phyloP scores from a whole-genome alignment of 78 protist species.

The Trichosphaerium sp. region DNA sequence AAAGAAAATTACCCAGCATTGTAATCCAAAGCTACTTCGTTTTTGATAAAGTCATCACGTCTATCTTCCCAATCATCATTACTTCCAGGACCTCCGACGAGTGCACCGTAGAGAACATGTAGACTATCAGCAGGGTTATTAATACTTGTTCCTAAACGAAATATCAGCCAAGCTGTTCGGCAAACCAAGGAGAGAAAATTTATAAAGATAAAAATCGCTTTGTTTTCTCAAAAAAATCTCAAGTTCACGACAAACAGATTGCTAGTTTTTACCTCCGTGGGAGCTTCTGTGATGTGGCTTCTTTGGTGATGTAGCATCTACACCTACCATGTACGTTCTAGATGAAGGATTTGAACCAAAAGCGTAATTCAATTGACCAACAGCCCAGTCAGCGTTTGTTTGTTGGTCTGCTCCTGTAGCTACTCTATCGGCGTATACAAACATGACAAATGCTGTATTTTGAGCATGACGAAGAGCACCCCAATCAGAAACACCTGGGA shows the following conservation, averaged over 20 bases:
- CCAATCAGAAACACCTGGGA: slow-evolving; percentile 17
- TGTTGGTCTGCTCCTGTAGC: background rate
- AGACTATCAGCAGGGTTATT: slow-evolving; percentile 18
- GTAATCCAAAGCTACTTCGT: slow-evolving; percentile 42
- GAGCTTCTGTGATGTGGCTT: slow-evolving; percentile 44
- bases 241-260: too few species aligned
- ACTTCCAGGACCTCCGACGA: slow-evolving; percentile 32
- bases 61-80: slow-evolving; percentile 12
- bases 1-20: slow-evolving; percentile 35
- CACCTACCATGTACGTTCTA: slow-evolving; percentile 24
- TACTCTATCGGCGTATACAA: background rate
- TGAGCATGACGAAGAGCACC: slow-evolving; percentile 33
- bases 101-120: slow-evolving; percentile 22
- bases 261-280: slow-evolving; percentile 16
- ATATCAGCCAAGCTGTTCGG: too few species aligned
- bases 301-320: slow-evolving; percentile 21
- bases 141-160: too few species aligned
- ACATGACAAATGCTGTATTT: slow-evolving; percentile 11
- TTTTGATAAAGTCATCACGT: slow-evolving; percentile 11
- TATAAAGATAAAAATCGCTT: too few species aligned
- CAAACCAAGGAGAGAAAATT: too few species aligned
- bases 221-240: too few species aligned
- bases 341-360: slow-evolving; percentile 6
- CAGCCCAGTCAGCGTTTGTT: background rate
- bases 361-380: slow-evolving; percentile 2